Evolutionary conservation across 2,329 filamentous ascomycete species (phyloP).

Genomic region (Aureobasidium sp.): DNA sequence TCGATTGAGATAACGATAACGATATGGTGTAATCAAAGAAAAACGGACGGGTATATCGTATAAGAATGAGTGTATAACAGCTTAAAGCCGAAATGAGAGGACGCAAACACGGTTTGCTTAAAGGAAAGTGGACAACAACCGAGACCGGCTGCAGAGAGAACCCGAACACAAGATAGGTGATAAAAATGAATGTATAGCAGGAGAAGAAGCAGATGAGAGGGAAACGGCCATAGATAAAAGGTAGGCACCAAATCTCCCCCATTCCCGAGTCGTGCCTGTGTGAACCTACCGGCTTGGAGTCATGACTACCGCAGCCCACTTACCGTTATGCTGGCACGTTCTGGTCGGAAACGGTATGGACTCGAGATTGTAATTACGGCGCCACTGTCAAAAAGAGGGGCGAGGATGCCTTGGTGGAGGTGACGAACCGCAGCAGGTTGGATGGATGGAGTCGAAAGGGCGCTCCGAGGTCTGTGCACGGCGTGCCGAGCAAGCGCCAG

Average conservation of each 20-base stretch:
- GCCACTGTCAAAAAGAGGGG: constrained; percentile 11
- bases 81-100: constrained; percentile 41
- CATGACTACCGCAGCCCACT: not conserved
- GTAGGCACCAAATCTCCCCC: constrained; percentile 8
- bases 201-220: constrained; percentile 6
- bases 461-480: not conserved
- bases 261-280: constrained; percentile 5
- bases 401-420: constrained; percentile 1
- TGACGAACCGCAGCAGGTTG: constrained; percentile 1
- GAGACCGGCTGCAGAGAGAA: not conserved
- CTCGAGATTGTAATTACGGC: constrained; percentile 9
- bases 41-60: constrained; percentile 9
- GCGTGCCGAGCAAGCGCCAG: constrained; percentile 6
- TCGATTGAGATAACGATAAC: constrained; percentile 20
- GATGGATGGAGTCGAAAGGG: not conserved
- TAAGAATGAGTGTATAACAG: constrained; percentile 28
- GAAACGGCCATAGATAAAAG: constrained; percentile 10
- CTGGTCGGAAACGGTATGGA: constrained; percentile 9
- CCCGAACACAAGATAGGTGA: not conserved
- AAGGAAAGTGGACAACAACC: constrained; percentile 9
- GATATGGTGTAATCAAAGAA: constrained; percentile 5
- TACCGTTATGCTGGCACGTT: not conserved
- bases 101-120: constrained; percentile 38
- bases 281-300: not conserved
- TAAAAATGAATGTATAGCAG: not conserved